phyloP scores from a whole-genome alignment of 2,329 filamentous ascomycete genomes.

The Xylariomycetidae sp. region DNA sequence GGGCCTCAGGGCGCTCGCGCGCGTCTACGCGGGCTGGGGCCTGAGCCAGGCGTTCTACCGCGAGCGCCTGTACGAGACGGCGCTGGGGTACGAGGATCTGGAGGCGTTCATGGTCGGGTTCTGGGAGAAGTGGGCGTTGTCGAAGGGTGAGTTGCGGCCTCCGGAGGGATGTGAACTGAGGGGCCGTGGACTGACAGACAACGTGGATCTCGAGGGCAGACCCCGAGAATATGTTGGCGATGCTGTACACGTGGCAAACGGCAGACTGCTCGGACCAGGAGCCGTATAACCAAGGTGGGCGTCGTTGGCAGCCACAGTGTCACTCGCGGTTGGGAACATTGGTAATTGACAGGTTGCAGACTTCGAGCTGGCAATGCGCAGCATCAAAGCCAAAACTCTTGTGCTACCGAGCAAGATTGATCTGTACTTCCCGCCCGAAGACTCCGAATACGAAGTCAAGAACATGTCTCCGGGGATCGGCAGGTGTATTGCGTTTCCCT shows the following conservation, averaged over 20 bases:
- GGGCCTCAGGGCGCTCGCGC: constrained; percentile 60
- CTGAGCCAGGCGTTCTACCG: constrained; percentile 76
- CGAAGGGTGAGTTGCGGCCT: constrained; percentile 44
- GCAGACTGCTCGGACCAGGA: constrained; percentile 64
- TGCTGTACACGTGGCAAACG: constrained; percentile 75
- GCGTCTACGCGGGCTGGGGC: constrained; percentile 77
- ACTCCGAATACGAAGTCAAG: constrained; percentile 67
- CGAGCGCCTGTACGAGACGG: constrained; percentile 59
- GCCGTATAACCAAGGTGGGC: constrained; percentile 51
- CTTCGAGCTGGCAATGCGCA: constrained; percentile 58
- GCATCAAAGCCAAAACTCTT: constrained; percentile 66
- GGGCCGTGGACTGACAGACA: too few relatives aligned
- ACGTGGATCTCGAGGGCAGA: constrained; percentile 38
- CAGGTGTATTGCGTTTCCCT: constrained; percentile 32
- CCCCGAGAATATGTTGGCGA: constrained; percentile 67
- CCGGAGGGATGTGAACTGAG: too few relatives aligned
- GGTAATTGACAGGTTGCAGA: constrained; percentile 25
- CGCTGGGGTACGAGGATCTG: constrained; percentile 58
- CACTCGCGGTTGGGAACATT: not conserved
- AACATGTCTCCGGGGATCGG: constrained; percentile 30
- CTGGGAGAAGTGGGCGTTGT: constrained; percentile 70
- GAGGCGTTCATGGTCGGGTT: constrained; percentile 70
- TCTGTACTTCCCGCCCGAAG: constrained; percentile 76
- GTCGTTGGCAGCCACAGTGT: not conserved
- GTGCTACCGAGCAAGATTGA: constrained; percentile 69